Percentiles rank a stretch among this genome's conserved stretches.
These are phyloP conservation scores for Ustilago sp. DNA, from an alignment of 1,284 basidiomycete species.

Conservation along the genomic window DNA sequence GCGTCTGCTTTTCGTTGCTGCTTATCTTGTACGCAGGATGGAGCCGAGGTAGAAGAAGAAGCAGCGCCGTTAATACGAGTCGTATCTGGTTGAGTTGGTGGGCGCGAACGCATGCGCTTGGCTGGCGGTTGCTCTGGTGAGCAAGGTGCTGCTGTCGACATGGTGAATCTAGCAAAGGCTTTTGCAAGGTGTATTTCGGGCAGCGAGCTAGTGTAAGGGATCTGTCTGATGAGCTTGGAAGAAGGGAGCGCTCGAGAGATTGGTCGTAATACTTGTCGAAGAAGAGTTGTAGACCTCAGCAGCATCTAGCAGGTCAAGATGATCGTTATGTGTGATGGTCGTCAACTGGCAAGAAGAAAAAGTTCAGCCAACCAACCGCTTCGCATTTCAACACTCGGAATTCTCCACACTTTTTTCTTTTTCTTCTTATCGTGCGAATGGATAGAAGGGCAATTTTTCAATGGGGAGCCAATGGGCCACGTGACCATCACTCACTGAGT, in stretches of 20 bases:
- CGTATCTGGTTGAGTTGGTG: constrained; percentile 12
- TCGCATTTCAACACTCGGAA: constrained; percentile 16
- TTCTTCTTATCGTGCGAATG: not conserved
- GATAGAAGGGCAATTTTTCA: too few species aligned
- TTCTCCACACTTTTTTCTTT: constrained; percentile 15
- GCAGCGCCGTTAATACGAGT: not conserved
- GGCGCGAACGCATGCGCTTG: constrained; percentile 40
- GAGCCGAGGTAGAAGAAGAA: constrained; percentile 19
- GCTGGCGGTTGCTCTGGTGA: constrained; percentile 40
- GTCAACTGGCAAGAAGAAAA: not conserved
- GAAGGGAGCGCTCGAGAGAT: not conserved
- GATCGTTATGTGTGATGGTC: not conserved
- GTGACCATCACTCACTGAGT: too few species aligned
- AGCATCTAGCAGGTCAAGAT: constrained; percentile 32
- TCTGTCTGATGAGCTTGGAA: not conserved
- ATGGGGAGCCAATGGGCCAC: too few species aligned
- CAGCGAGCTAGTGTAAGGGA: too few species aligned
- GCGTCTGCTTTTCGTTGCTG: constrained; percentile 47
- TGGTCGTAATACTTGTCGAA: not conserved
- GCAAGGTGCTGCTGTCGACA: constrained; percentile 20
- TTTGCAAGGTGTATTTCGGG: too few species aligned
- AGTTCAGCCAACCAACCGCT: constrained; percentile 16
- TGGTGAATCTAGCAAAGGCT: not conserved
- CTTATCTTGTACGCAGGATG: constrained; percentile 28
- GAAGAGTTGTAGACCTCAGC: constrained; percentile 2